phyloP scores from a whole-genome alignment of 2,329 filamentous ascomycete genomes.

The Alternaria dauci region DNA sequence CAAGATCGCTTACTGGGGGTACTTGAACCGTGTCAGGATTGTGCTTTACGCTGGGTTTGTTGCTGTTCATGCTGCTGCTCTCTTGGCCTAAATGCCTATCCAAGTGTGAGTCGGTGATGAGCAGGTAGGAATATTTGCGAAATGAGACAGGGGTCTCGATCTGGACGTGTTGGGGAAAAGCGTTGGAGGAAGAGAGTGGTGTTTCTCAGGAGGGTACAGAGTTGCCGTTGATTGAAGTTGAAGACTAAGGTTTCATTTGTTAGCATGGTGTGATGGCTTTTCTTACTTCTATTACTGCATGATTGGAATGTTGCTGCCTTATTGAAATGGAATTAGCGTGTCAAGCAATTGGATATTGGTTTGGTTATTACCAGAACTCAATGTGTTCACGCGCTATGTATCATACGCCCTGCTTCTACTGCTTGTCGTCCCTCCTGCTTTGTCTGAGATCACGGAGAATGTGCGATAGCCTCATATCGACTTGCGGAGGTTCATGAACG shows the following conservation, averaged over 20 bases:
- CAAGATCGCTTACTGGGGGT: conserved; percentile 8
- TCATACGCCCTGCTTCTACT: not conserved
- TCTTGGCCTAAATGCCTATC: not conserved
- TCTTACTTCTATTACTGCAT: not conserved
- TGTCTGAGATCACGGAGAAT: too few species aligned
- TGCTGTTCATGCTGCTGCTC: not conserved
- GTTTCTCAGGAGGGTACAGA: not conserved
- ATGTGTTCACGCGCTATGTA: not conserved
- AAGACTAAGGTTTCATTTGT: not conserved
- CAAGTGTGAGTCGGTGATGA: too few species aligned
- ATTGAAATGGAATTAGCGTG: not conserved
- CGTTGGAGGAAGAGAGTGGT: not conserved
- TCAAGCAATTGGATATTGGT: not conserved
- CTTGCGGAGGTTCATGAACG: not conserved
- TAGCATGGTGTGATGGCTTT: not conserved
- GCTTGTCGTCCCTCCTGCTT: not conserved
- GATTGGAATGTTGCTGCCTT: not conserved
- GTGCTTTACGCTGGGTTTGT: conserved; percentile 4
- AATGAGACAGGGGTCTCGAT: not conserved
- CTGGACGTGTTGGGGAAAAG: too few species aligned
- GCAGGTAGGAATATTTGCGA: not conserved
- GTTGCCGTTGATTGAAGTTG: not conserved
- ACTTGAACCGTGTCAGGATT: conserved; percentile 5
- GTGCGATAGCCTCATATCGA: not conserved
- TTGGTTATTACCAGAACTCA: not conserved